A percentile compares a stretch with the other conserved stretches of the same genome.
These are phyloP conservation scores for Plasmodium gonderi DNA, from an alignment of 169 alveolate species.

Conservation along the genomic window DNA sequence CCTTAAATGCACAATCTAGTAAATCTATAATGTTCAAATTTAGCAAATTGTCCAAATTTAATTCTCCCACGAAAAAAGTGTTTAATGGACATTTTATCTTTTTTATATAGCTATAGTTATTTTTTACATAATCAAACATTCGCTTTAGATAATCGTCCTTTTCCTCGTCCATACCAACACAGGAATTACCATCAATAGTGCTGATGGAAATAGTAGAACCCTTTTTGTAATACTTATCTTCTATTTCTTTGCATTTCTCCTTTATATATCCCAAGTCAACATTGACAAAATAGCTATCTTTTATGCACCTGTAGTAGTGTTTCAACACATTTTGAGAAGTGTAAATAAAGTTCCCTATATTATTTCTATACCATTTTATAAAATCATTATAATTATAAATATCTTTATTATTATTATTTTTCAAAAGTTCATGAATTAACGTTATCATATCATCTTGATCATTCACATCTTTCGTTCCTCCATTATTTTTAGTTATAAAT, in stretches of 20 bases:
- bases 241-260: constrained; percentile 54
- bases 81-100: constrained; percentile 59
- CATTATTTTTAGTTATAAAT: constrained; percentile 59
- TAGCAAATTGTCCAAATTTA: constrained; percentile 40
- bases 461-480: constrained; percentile 23
- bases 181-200: too few species aligned
- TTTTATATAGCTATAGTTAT: constrained; percentile 41
- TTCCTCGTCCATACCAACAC: too few species aligned
- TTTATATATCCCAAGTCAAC: constrained; percentile 40
- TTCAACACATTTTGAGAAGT: constrained; percentile 51
- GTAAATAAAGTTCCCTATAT: constrained; percentile 37
- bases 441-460: constrained; percentile 69
- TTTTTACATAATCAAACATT: constrained; percentile 59
- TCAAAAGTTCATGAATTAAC: constrained; percentile 30
- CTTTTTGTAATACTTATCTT: constrained; percentile 14
- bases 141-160: constrained; percentile 30
- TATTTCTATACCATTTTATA: constrained; percentile 43
- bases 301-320: constrained; percentile 48
- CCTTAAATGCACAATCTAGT: constrained; percentile 43
- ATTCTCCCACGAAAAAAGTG: constrained; percentile 67
- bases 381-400: constrained; percentile 15
- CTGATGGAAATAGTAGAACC: neutral
- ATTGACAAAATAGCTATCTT: constrained; percentile 65
- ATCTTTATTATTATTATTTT: constrained; percentile 23
- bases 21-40: constrained; percentile 49